These are phyloP conservation scores for Debaryomyces psychrophilus DNA, from an alignment of 1,139 yeast genomes.

Conservation along the genomic window DNA sequence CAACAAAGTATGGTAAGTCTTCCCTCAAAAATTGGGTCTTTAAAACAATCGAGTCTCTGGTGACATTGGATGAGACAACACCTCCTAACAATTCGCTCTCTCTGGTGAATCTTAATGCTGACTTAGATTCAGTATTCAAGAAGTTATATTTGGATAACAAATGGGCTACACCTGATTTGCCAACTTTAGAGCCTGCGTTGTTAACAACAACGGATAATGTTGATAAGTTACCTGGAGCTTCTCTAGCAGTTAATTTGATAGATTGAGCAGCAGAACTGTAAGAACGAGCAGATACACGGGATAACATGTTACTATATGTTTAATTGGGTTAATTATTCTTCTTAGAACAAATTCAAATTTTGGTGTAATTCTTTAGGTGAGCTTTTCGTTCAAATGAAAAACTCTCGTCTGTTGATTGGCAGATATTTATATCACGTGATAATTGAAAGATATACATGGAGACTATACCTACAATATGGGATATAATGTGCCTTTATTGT, in stretches of 20 bases:
- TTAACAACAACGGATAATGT: slow-evolving; percentile 71
- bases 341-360: slow-evolving; percentile 5
- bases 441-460: background rate
- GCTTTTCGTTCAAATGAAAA: slow-evolving; percentile 15
- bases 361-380: slow-evolving; percentile 1
- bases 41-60: slow-evolving; percentile 84
- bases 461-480: background rate
- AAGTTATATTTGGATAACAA: slow-evolving; percentile 82
- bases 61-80: slow-evolving; percentile 63
- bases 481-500: background rate
- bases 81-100: slow-evolving; percentile 96
- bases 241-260: slow-evolving; percentile 50
- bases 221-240: slow-evolving; percentile 65
- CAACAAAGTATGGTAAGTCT: slow-evolving; percentile 90
- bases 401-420: slow-evolving; percentile 25
- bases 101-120: slow-evolving; percentile 91
- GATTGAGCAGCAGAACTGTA: slow-evolving; percentile 50
- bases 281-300: slow-evolving; percentile 50
- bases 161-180: slow-evolving; percentile 85
- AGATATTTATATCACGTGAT: slow-evolving; percentile 17
- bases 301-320: slow-evolving; percentile 33
- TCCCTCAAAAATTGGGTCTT: slow-evolving; percentile 82
- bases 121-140: slow-evolving; percentile 79
- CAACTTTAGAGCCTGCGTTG: slow-evolving; percentile 80
- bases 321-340: slow-evolving; percentile 9